Evolutionary conservation across 129 eudicot genomes (phyloP), one percentile per base, ranked within the genome.

Genomic region (Glebionis coronaria): DNA sequence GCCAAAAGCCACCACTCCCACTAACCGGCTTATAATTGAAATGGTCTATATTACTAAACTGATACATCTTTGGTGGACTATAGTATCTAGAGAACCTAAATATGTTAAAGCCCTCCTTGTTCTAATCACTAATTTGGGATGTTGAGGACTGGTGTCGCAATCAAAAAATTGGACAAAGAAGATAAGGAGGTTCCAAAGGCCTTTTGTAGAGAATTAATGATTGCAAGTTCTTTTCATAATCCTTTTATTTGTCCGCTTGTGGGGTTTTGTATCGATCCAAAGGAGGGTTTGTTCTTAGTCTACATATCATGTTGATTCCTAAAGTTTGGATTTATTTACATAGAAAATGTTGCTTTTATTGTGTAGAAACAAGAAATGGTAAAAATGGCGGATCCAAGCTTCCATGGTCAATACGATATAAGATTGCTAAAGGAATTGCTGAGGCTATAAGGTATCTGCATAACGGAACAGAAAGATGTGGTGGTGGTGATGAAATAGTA

Each of bases 171-270:
- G 61, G 95, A 94, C 49, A 94, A 87, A 57, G 99, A 94, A 71
- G 99, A 94, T 69, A 83, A 87, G 42, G 99, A 94, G 68, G 79
- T 85, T 45, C 77, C 97, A 8, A 94, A 94, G 81, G 99, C 99
- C 47, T 94, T 94, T 76, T 85, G 93, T 72, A 84, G 99, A 73
- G 99, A 94, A 74, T 47, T 94, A 82, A 94, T 94, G 99, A 94
- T 90, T 67, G 90, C 99, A 11, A 94, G 97, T 78, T 87, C 97
- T 52, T 84, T 94, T 23, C 88, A 87, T 25, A 82, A 84, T 50
- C 85, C 87, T 7, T 80, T 82, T 51, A 78, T 94, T 49, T 95
- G 87, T 71, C 99, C 99, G 12, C 87, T 94, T 3, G 81, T 94
- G 62, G 99, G 99, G 4, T 94, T 94, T 74, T 94, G 99, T 78